phyloP scores from a whole-genome alignment of 2,329 filamentous ascomycete species.

The Venturia nashicola region DNA sequence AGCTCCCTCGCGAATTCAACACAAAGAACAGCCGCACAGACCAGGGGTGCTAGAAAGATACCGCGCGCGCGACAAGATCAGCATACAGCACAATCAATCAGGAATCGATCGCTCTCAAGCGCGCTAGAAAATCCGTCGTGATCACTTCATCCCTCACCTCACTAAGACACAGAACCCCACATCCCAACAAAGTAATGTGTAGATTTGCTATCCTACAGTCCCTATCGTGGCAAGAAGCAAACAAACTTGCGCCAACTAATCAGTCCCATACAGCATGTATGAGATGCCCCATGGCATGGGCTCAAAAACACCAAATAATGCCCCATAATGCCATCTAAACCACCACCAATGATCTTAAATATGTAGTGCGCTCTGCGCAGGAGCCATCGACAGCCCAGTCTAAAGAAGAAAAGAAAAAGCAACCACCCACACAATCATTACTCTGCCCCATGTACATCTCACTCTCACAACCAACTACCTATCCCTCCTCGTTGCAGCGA shows the following conservation, averaged over 20 bases:
- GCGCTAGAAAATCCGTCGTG: too few relatives aligned
- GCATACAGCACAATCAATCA: too few relatives aligned
- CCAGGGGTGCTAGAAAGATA: too few relatives aligned
- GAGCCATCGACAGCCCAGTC: background rate
- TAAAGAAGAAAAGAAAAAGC: background rate
- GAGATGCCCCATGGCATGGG: too few relatives aligned
- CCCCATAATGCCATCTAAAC: background rate
- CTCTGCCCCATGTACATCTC: background rate
- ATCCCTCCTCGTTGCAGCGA: slow-evolving; percentile 14
- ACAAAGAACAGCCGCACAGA: too few relatives aligned
- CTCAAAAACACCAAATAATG: background rate
- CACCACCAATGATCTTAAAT: background rate
- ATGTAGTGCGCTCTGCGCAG: background rate
- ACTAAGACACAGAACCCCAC: background rate
- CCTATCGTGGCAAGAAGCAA: background rate
- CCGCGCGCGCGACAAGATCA: too few relatives aligned
- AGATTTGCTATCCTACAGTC: background rate
- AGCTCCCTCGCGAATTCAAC: too few relatives aligned
- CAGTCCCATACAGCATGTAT: background rate
- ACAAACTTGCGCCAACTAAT: background rate
- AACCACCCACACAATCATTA: background rate
- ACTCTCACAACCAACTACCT: background rate
- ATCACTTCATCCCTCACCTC: too few relatives aligned
- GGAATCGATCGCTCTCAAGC: too few relatives aligned
- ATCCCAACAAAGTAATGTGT: background rate